phyloP scores from a whole-genome alignment of 2,329 filamentous ascomycete genomes.

The Alternaria angustiovoidea region DNA sequence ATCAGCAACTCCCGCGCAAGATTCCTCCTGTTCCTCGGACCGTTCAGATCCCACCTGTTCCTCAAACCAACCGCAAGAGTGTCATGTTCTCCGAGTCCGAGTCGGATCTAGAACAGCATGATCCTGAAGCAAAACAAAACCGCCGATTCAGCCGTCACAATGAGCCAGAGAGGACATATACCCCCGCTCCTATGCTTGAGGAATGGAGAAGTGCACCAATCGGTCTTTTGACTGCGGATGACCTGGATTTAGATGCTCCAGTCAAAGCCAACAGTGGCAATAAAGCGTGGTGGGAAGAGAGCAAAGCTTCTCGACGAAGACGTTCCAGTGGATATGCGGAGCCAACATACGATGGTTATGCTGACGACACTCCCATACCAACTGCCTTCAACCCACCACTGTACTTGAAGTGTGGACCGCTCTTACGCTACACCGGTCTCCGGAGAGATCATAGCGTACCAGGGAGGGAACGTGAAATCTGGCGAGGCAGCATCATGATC shows the following conservation, averaged over 20 bases:
- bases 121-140: slow-evolving; percentile 39
- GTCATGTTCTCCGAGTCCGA: slow-evolving; percentile 51
- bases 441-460: slow-evolving; percentile 63
- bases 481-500: slow-evolving; percentile 95
- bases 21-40: slow-evolving; percentile 20
- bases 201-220: slow-evolving; percentile 56
- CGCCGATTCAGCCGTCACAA: slow-evolving; percentile 50
- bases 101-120: slow-evolving; percentile 30
- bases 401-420: slow-evolving; percentile 87
- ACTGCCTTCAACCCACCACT: slow-evolving; percentile 84
- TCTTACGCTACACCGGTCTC: slow-evolving; percentile 89
- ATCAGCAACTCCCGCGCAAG: slow-evolving; percentile 36
- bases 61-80: slow-evolving; percentile 48
- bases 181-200: slow-evolving; percentile 68
- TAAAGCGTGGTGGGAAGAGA: slow-evolving; percentile 79
- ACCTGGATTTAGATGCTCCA: slow-evolving; percentile 53
- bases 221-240: slow-evolving; percentile 52
- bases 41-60: slow-evolving; percentile 28
- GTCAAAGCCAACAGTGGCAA: slow-evolving; percentile 40
- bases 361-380: slow-evolving; percentile 69
- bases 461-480: slow-evolving; percentile 74
- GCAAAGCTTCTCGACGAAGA: slow-evolving; percentile 55
- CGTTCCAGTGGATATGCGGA: slow-evolving; percentile 43
- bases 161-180: slow-evolving; percentile 61
- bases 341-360: slow-evolving; percentile 70